Evolutionary conservation across 805 yeast genomes (phyloP).

Genomic region (Vanderwaltozyma yarrowii): DNA sequence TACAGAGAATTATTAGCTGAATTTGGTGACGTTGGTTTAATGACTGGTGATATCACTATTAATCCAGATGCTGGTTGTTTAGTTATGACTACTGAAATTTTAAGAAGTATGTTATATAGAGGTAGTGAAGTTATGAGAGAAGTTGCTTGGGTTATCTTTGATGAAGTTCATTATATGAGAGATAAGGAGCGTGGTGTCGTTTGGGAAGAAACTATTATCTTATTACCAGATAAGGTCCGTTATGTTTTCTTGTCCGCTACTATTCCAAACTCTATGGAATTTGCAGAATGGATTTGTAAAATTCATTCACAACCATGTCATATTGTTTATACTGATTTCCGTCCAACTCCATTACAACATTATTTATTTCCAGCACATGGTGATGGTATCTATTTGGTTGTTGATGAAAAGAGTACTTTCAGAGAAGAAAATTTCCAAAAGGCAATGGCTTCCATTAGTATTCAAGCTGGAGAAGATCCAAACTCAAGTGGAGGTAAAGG

Average conservation of each 20-base stretch:
- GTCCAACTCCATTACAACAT: slow-evolving; percentile 98
- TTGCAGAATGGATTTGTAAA: slow-evolving; percentile 97
- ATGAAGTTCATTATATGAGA: slow-evolving; percentile 97
- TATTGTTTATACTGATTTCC: slow-evolving; percentile 95
- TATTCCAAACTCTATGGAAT: slow-evolving; percentile 95
- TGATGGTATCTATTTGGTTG: slow-evolving; percentile 94
- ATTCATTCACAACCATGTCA: slow-evolving; percentile 96
- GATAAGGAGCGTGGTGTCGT: slow-evolving; percentile 98
- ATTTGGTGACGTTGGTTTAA: slow-evolving; percentile 93
- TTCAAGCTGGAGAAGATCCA: slow-evolving; percentile 77
- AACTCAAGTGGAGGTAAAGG: slow-evolving; percentile 44
- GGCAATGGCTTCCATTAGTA: slow-evolving; percentile 91
- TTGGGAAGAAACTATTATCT: slow-evolving; percentile 97
- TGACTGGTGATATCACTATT: slow-evolving; percentile 99
- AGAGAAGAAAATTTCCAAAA: slow-evolving; percentile 97
- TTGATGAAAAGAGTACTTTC: slow-evolving; percentile 92
- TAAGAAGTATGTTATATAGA: slow-evolving; percentile 90
- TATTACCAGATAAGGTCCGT: slow-evolving; percentile 91
- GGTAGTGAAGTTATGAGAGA: slow-evolving; percentile 98
- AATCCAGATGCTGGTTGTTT: slow-evolving; percentile 97
- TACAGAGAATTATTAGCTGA: slow-evolving; percentile 87
- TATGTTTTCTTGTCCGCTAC: slow-evolving; percentile 93
- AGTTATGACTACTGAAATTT: slow-evolving; percentile 98
- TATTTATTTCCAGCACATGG: slow-evolving; percentile 98
- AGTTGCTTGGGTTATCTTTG: slow-evolving; percentile 97